Conservation (phyloP, 192 early-diverging fungal genomes). For the Backusella parvicylindrica region DNA sequence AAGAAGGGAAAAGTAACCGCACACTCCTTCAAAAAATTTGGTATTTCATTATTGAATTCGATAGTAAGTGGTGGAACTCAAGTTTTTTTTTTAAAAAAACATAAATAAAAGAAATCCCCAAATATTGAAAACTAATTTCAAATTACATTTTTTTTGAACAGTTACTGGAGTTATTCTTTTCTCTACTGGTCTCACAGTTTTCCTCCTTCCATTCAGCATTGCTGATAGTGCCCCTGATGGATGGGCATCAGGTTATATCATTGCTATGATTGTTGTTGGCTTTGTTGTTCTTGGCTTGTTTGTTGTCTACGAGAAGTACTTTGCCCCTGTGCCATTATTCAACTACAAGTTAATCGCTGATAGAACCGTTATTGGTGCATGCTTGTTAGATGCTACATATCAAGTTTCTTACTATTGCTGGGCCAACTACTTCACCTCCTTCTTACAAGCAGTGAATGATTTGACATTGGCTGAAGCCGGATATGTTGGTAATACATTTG, state of each 20-base stretch:
- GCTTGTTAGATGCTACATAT: background rate
- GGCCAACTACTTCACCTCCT: background rate
- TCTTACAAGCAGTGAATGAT: background rate
- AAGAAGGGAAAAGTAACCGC: background rate
- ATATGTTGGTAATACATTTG: background rate
- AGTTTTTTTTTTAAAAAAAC: background rate
- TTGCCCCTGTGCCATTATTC: background rate
- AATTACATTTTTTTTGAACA: background rate
- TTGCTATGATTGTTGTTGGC: background rate
- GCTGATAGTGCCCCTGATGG: background rate
- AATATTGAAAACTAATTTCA: background rate
- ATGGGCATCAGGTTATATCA: background rate
- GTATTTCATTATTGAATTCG: background rate
- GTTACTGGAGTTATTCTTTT: background rate
- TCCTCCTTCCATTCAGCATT: background rate
- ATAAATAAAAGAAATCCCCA: no score
- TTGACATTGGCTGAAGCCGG: background rate
- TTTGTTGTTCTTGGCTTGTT: background rate
- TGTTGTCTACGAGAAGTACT: background rate
- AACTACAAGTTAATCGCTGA: background rate
- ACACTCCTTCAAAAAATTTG: background rate
- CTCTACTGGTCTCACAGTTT: background rate
- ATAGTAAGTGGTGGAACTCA: background rate
- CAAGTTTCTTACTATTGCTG: background rate
- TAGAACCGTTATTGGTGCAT: background rate